These are phyloP conservation scores for Ascochyta fabae DNA, from an alignment of 2,329 filamentous ascomycete genomes.

Conservation along the genomic window DNA sequence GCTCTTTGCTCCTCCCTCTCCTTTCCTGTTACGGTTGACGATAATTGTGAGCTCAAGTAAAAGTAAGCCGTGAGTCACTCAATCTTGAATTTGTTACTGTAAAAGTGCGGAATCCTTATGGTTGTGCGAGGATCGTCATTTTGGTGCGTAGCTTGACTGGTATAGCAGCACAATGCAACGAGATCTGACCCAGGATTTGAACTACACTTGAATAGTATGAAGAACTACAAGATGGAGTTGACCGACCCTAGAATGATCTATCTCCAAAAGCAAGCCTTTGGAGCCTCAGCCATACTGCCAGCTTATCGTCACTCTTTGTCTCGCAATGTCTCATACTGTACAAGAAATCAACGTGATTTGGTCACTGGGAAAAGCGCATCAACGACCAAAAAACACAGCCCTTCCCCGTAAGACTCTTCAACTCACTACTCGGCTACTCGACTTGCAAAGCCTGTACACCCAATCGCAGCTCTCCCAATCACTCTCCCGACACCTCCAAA, in stretches of 20 bases:
- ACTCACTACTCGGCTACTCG: constrained; percentile 9
- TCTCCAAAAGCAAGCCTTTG: background rate
- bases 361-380: background rate
- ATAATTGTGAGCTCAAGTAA: no score
- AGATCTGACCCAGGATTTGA: no score
- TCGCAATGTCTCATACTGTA: constrained; percentile 2
- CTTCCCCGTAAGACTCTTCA: constrained; percentile 14
- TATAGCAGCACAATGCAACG: no score
- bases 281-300: background rate
- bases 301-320: background rate
- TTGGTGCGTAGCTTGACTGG: constrained; percentile 5
- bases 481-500: constrained; percentile 15
- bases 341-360: background rate
- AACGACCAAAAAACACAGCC: constrained; percentile 12
- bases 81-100: background rate
- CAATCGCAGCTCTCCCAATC: constrained; percentile 21
- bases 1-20: no score
- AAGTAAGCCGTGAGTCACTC: no score
- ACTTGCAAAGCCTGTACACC: constrained; percentile 16
- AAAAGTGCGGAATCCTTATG: background rate
- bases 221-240: no score
- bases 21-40: no score
- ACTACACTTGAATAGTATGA: no score
- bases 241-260: background rate
- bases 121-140: constrained; percentile 7